Percentiles rank a stretch among this genome's conserved stretches.
Conservation (phyloP, 2,329 filamentous ascomycete genomes). For the Aureobasidium sp. region DNA sequence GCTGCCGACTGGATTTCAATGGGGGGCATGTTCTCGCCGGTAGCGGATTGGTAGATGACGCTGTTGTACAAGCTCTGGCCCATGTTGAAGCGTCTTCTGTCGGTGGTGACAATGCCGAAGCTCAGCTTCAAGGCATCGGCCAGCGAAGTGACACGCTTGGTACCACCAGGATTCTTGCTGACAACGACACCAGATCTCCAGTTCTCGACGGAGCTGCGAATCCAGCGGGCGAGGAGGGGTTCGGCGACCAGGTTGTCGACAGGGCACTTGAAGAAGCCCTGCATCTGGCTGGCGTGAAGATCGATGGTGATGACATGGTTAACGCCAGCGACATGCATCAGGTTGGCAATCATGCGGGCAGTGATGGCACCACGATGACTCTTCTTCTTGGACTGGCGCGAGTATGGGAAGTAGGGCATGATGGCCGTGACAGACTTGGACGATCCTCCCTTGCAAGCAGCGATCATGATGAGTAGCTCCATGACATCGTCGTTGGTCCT, state of each 20-base stretch:
- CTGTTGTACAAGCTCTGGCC: conserved; percentile 63
- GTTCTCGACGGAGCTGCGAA: conserved; percentile 73
- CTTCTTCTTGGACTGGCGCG: conserved; percentile 98
- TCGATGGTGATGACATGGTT: conserved; percentile 98
- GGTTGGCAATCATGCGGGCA: conserved; percentile 91
- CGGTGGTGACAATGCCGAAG: conserved; percentile 92
- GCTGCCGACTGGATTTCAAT: not conserved
- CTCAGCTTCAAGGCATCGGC: conserved; percentile 95
- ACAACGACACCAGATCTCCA: conserved; percentile 94
- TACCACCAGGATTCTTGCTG: conserved; percentile 95
- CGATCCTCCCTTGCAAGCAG: conserved; percentile 94
- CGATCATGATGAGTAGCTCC: conserved; percentile 99
- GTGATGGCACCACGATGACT: conserved; percentile 93
- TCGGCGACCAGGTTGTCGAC: conserved; percentile 97
- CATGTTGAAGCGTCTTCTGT: conserved; percentile 42
- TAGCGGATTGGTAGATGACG: conserved; percentile 54
- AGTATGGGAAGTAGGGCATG: conserved; percentile 97
- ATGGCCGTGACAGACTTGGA: conserved; percentile 96
- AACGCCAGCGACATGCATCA: conserved; percentile 86
- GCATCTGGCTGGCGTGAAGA: conserved; percentile 89
- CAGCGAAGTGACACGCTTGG: conserved; percentile 91
- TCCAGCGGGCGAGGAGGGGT: conserved; percentile 91
- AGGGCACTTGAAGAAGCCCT: conserved; percentile 96
- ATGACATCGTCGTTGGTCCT: conserved; percentile 97
- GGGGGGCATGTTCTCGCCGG: conserved; percentile 15